Evolutionary conservation across 257 asterid genomes (phyloP), one percentile per base, ranked within the genome.

Genomic region (Thymus mandschuricus): DNA sequence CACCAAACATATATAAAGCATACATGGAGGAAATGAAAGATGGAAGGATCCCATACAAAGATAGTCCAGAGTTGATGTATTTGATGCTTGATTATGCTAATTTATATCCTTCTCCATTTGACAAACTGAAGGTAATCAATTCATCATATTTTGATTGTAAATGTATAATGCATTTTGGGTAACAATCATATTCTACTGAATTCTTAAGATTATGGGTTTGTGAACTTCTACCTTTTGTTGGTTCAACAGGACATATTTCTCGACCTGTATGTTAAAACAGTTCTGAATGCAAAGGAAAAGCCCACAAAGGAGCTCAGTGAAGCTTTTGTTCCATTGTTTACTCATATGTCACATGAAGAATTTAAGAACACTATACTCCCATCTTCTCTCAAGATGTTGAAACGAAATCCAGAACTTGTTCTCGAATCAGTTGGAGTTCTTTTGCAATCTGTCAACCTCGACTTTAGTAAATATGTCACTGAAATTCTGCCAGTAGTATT

Each of bases 321-420:
- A 81, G 97, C 98, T 69, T 95, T 95, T 78, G 44, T 84, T 72
- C 96, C 98, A 38, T 67, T 92, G 63, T 86, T 91, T 84, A 58
- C 86, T 52, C 81, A 79, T 76, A 76, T 95, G 74, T 80, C 91
- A 27, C 99, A 92, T 80, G 99, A 95, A 71, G 97, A 95, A 82
- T 88, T 95, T 70, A 89, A 79, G 82, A 87, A 67, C 73, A 73
- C 75, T 52, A 73, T 92, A 54, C 84, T 89, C 49, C 97, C 99
- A 7, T 77, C 91, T 59, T 84, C 89, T 76, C 81, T 95, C 81
- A 95, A 89, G 86, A 91, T 95, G 99, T 83, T 95, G 87, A 95
- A 95, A 81, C 88, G 99, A 78, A 95, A 92, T 78, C 99, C 99
- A 9, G 99, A 95, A 89, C 90, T 95, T 66, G 96, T 95, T 64